These are phyloP conservation scores for Iris pallida DNA, from an alignment of 116 monocot genomes.

Conservation along the genomic window DNA sequence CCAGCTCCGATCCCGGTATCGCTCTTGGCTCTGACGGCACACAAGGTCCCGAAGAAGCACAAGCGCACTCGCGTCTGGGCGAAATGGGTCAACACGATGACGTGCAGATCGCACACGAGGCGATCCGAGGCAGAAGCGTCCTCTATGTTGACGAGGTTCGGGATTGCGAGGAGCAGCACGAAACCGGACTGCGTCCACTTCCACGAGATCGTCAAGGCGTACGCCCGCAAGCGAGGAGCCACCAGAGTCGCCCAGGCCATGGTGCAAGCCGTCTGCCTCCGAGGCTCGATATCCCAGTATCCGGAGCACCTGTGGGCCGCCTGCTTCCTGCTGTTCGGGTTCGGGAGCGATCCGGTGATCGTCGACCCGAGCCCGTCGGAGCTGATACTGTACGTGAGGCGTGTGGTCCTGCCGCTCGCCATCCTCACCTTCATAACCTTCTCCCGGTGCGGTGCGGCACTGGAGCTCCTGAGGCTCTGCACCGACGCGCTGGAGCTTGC, in stretches of 20 bases:
- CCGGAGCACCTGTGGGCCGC: slow-evolving; percentile 81
- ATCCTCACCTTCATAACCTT: slow-evolving; percentile 71
- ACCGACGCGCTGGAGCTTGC: slow-evolving; percentile 64
- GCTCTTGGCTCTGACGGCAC: slow-evolving; percentile 69
- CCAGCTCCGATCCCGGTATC: slow-evolving; percentile 51
- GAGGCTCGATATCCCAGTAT: slow-evolving; percentile 50
- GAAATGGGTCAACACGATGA: slow-evolving; percentile 35
- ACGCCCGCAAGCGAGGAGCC: slow-evolving; percentile 56
- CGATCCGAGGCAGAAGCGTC: slow-evolving; percentile 66
- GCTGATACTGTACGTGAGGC: slow-evolving; percentile 54
- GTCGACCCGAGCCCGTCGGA: slow-evolving; percentile 62
- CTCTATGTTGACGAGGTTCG: slow-evolving; percentile 73
- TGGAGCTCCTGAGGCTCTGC: slow-evolving; percentile 72
- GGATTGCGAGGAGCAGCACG: slow-evolving; percentile 54
- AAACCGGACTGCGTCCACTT: slow-evolving; percentile 58
- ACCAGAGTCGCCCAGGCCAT: slow-evolving; percentile 50
- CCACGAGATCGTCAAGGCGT: slow-evolving; percentile 65
- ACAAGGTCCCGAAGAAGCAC: slow-evolving; percentile 58
- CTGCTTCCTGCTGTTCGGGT: slow-evolving; percentile 75
- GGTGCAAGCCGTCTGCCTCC: slow-evolving; percentile 52
- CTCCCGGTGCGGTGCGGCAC: slow-evolving; percentile 71
- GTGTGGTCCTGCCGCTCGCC: slow-evolving; percentile 64
- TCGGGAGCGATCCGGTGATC: slow-evolving; percentile 48
- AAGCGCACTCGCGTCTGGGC: slow-evolving; percentile 27
- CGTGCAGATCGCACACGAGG: slow-evolving; percentile 39